phyloP scores from a whole-genome alignment of 169 alveolate genomes.

The Plasmodium gonderi region DNA sequence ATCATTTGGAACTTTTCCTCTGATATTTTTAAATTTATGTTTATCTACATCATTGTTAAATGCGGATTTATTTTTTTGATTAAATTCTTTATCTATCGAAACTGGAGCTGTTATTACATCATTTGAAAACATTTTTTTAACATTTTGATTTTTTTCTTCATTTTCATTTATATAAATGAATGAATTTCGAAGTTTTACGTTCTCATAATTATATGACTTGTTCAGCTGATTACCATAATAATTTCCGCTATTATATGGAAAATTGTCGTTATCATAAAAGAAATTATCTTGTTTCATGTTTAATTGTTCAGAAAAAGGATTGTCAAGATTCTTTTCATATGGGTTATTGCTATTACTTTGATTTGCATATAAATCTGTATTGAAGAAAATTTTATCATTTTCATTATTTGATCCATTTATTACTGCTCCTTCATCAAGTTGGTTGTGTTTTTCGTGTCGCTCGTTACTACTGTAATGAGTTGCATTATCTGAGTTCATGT shows the following conservation, averaged over 20 bases:
- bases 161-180: constrained; percentile 9
- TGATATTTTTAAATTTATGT: constrained; percentile 4
- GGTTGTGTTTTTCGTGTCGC: neutral
- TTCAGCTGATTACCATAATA: constrained; percentile 6
- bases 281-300: neutral
- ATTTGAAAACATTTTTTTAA: constrained; percentile 12
- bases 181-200: constrained; percentile 11
- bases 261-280: neutral
- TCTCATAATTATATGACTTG: constrained; percentile 23
- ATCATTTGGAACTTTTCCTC: neutral
- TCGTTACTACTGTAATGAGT: neutral
- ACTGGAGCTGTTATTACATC: constrained; percentile 14
- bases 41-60: constrained; percentile 18
- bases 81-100: constrained; percentile 1
- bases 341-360: neutral
- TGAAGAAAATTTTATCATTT: neutral
- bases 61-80: constrained; percentile 18
- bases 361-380: neutral
- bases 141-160: constrained; percentile 19
- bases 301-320: neutral
- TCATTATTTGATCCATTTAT: neutral
- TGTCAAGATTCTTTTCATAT: neutral
- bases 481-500: neutral
- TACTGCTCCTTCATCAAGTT: neutral
- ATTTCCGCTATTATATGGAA: neutral